Evolutionary conservation across 441 rosid species (phyloP).

Genomic region (Gossypium trilobum): DNA sequence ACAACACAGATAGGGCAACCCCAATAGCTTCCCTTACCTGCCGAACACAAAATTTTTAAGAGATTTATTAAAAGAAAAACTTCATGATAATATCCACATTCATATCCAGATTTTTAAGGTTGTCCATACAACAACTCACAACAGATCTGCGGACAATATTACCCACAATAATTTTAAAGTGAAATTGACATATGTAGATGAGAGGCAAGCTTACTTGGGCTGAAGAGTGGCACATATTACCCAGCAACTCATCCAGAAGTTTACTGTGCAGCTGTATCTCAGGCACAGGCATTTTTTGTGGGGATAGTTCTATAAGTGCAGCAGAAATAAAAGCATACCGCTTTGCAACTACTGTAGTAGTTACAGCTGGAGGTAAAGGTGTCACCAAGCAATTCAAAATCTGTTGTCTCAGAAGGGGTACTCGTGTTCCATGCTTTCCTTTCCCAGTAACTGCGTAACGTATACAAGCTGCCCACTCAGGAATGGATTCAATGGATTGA

Average conservation of each 20-base stretch:
- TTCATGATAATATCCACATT: not conserved
- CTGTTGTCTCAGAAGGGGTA: slow-evolving; percentile 72
- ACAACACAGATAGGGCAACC: slow-evolving; percentile 71
- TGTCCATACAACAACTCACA: not conserved
- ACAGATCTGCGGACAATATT: not conserved
- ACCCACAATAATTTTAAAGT: slow-evolving; percentile 3
- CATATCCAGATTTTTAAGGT: not conserved
- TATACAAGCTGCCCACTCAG: slow-evolving; percentile 98
- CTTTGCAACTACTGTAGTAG: slow-evolving; percentile 82
- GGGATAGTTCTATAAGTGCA: slow-evolving; percentile 82
- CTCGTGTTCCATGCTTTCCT: slow-evolving; percentile 76
- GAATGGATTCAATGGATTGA: slow-evolving; percentile 88
- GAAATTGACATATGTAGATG: not conserved
- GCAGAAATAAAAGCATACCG: slow-evolving; percentile 93
- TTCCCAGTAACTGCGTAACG: slow-evolving; percentile 99
- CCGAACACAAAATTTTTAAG: slow-evolving; percentile 17
- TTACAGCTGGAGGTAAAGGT: slow-evolving; percentile 74
- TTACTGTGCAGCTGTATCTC: slow-evolving; percentile 64
- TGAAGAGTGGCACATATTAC: slow-evolving; percentile 90
- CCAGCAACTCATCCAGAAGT: slow-evolving; percentile 75
- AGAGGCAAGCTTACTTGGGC: slow-evolving; percentile 67
- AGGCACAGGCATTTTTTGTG: slow-evolving; percentile 69
- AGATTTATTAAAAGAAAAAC: slow-evolving; percentile 6
- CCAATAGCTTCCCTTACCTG: slow-evolving; percentile 98
- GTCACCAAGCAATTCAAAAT: slow-evolving; percentile 74